Percentiles rank a stretch among this genome's conserved stretches.
Evolutionary conservation across 2,329 filamentous ascomycete species (phyloP).

Genomic region (Fusarium metavorans): DNA sequence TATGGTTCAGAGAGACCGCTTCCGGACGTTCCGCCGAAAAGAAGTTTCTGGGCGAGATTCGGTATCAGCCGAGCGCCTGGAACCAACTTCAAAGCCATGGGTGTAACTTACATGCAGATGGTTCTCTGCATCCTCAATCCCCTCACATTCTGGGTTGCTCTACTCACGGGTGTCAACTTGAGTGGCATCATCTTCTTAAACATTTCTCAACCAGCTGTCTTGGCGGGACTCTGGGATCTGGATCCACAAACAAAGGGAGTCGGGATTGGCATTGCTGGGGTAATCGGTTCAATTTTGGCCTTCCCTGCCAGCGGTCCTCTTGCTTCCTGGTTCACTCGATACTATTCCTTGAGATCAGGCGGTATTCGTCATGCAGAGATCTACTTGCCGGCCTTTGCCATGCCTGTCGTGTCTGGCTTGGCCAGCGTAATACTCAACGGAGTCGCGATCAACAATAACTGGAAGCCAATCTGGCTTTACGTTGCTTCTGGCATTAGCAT

Average conservation of each 20-base stretch:
- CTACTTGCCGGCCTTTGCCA: conserved; percentile 10
- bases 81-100: conserved; percentile 7
- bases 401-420: conserved; percentile 9
- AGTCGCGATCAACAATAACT: conserved; percentile 4
- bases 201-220: conserved; percentile 12
- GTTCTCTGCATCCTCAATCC: conserved; percentile 34
- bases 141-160: conserved; percentile 35
- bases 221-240: fast-evolving
- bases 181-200: conserved; percentile 25
- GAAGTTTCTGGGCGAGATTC: conserved; percentile 1
- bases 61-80: conserved; percentile 20
- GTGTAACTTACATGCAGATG: conserved; percentile 34
- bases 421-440: conserved; percentile 21
- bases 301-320: conserved; percentile 24
- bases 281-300: conserved; percentile 9
- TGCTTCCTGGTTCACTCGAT: conserved; percentile 25
- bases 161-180: conserved; percentile 26
- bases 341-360: conserved; percentile 9
- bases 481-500: conserved; percentile 20
- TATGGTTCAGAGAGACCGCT: conserved; percentile 5
- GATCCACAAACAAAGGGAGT: not conserved
- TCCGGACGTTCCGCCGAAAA: conserved; percentile 1
- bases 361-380: conserved; percentile 33
- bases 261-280: conserved; percentile 3
- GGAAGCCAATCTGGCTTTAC: conserved; percentile 15